Evolutionary conservation across 208 protist species (phyloP), one percentile per base, ranked within the genome.

Genomic region (Trypanosoma lewisi): DNA sequence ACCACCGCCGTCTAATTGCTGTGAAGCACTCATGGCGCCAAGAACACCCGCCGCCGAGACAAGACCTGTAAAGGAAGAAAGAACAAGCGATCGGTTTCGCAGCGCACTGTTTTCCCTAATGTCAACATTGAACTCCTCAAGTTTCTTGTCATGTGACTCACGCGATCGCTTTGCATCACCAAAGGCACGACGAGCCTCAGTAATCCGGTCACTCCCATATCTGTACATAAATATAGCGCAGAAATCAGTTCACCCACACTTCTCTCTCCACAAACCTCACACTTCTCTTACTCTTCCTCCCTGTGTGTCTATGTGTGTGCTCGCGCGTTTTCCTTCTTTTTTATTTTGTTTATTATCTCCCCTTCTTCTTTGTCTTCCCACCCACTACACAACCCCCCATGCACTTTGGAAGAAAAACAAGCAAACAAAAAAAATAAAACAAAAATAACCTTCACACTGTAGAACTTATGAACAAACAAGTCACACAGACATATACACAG

Each of bases 61-160:
- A 19, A 91, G 75, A 1, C 89, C 89, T 2, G 62, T 61, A 23
- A 87, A 70, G 28, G 65, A 55, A 14, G 81, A 66, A 12, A 92
- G 67, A 6, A 93, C 78, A 53, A 87, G 65, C 1, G 84, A 72
- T 12, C 89, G 81, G 55, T 95, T 93, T 28, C 78, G 80, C 66
- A 95, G 79, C 3, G 89, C 82, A 25, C 85, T 83, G 67, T 95
- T 89, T 39, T 86, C 75, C 16, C 89, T 81, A 33, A 93, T 88
- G 4, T 95, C 85, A 14, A 91, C 63, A 70, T 95, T 95, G 60
- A 93, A 95, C 0, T 78, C 67, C 60, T 95, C 85, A 77, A 93
- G 91, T 55, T 70, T 71, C 17, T 58, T 34, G 4, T 85, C 85
- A 64, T 95, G 89, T 1, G 77, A 52, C 51, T 82, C 74, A 19